A percentile compares a stretch with the other conserved stretches of the same genome.
Evolutionary conservation across 176 grass and related monocot species (phyloP).

Genomic region (Typha latifolia): DNA sequence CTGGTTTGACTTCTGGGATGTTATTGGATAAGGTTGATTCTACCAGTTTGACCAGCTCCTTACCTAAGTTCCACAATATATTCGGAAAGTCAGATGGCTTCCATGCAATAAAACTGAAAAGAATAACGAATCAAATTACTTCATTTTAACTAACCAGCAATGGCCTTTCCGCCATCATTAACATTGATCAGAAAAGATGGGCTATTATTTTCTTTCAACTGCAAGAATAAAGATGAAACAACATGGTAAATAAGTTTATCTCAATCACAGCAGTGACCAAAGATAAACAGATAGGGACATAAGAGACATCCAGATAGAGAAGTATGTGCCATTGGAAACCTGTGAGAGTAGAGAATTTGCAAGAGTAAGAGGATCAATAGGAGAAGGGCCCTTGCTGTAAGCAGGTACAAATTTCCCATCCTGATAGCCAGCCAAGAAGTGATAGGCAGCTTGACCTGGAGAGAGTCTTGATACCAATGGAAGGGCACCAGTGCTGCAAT

Average conservation of each 20-base stretch:
- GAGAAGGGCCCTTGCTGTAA: slow-evolving; percentile 48
- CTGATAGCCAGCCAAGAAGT: slow-evolving; percentile 81
- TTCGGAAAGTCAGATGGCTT: neutral
- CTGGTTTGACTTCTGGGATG: slow-evolving; percentile 27
- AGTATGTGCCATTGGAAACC: slow-evolving; percentile 1
- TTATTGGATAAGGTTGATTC: slow-evolving; percentile 26
- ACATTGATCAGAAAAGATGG: slow-evolving; percentile 77
- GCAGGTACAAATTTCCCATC: slow-evolving; percentile 72
- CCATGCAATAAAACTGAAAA: slow-evolving; percentile 6
- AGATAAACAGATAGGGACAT: neutral
- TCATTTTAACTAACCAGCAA: slow-evolving; percentile 33
- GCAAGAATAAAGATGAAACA: slow-evolving; percentile 22
- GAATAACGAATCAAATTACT: slow-evolving; percentile 7
- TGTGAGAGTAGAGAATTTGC: slow-evolving; percentile 51
- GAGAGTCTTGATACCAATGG: slow-evolving; percentile 51
- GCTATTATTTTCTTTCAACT: slow-evolving; percentile 56
- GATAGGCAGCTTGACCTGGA: slow-evolving; percentile 74
- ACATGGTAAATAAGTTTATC: neutral
- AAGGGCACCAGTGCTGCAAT: slow-evolving; percentile 51
- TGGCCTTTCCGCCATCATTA: slow-evolving; percentile 43
- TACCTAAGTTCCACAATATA: slow-evolving; percentile 31
- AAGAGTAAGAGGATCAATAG: slow-evolving; percentile 48
- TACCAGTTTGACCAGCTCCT: slow-evolving; percentile 40
- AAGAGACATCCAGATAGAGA: neutral
- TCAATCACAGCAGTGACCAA: neutral